Evolutionary conservation across 768 basidiomycete genomes (phyloP).

Genomic region (Russula griseocarnosa): DNA sequence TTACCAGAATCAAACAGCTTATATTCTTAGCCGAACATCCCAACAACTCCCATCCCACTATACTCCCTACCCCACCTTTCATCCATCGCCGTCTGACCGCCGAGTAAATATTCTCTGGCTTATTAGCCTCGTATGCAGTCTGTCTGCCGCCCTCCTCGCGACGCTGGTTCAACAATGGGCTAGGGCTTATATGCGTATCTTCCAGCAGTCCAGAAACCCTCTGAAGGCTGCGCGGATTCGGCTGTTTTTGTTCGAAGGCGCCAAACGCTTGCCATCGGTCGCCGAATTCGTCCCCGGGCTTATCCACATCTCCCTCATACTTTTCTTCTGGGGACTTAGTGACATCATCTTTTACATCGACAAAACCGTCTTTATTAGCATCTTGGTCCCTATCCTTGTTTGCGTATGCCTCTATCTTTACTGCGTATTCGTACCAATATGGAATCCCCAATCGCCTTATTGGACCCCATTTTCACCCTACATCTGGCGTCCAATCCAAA

Average conservation of each 20-base stretch:
- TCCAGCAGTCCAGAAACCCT: constrained; percentile 33
- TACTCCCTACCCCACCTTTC: constrained; percentile 8
- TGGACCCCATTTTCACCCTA: background rate
- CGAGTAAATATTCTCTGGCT: constrained; percentile 45
- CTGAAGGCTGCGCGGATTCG: constrained; percentile 40
- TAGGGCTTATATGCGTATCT: constrained; percentile 35
- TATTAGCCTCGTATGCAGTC: constrained; percentile 36
- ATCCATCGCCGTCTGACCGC: constrained; percentile 34
- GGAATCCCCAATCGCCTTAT: constrained; percentile 19
- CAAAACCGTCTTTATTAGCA: constrained; percentile 7
- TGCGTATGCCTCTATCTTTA: constrained; percentile 20
- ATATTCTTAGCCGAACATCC: background rate
- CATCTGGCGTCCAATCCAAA: constrained; percentile 14
- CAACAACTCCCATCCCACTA: constrained; percentile 2
- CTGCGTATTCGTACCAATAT: background rate
- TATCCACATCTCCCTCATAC: constrained; percentile 45
- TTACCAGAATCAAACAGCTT: constrained; percentile 13
- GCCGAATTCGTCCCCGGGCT: constrained; percentile 44
- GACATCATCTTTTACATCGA: constrained; percentile 39
- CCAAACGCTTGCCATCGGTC: constrained; percentile 40
- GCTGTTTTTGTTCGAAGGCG: constrained; percentile 39
- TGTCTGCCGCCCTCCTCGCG: constrained; percentile 42
- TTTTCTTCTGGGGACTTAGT: constrained; percentile 36
- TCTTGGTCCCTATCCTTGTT: constrained; percentile 7
- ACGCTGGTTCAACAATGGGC: constrained; percentile 53